Evolutionary conservation across 768 basidiomycete species (phyloP).

Genomic region (Russula sp.): DNA sequence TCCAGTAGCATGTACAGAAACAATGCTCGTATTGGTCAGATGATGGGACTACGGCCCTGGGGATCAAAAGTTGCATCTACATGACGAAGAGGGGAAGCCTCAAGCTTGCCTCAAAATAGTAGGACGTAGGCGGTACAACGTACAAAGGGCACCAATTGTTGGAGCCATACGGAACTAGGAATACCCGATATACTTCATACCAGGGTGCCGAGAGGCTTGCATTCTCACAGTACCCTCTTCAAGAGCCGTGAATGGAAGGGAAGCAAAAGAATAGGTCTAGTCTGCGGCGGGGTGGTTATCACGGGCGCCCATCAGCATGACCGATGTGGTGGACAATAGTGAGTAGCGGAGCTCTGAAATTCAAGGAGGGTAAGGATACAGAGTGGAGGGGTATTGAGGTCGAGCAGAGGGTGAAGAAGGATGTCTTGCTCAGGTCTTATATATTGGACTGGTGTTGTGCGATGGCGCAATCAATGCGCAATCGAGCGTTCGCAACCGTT

Average conservation of each 20-base stretch:
- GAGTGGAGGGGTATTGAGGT: neutral
- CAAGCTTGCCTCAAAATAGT: neutral
- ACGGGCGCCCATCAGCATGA: slow-evolving; percentile 12
- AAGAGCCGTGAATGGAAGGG: slow-evolving; percentile 5
- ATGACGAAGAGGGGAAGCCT: slow-evolving; percentile 15
- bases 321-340: neutral
- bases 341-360: neutral
- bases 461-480: slow-evolving; percentile 20
- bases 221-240: no score
- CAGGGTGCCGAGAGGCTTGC: neutral
- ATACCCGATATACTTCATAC: neutral
- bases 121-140: slow-evolving; percentile 3
- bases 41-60: neutral
- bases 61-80: neutral
- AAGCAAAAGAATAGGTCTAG: neutral
- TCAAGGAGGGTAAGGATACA: neutral
- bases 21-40: neutral
- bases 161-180: neutral
- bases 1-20: neutral
- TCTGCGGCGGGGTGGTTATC: neutral
- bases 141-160: neutral
- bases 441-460: neutral
- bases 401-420: neutral
- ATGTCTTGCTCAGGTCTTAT: neutral
- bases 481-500: neutral